Conservation (phyloP, 192 early-diverging fungal genomes). For the Backusella mclennaniae region DNA sequence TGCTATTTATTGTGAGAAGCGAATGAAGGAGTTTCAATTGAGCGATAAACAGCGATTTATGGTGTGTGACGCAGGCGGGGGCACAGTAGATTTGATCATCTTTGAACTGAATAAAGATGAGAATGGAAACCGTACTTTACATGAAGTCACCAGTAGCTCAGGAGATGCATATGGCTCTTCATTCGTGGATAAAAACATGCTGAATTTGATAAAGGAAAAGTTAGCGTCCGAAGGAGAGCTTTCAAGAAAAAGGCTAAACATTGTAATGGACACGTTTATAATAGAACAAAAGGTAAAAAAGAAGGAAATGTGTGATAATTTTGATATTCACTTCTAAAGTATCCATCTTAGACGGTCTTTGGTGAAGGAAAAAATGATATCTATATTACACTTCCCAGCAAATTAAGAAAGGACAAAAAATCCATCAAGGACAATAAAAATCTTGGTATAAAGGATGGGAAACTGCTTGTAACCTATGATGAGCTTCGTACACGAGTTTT, state of each 20-base stretch:
- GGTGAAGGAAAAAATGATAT: slow-evolving; percentile 13
- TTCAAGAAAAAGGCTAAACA: slow-evolving; percentile 37
- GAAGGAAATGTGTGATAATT: background rate
- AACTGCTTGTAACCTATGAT: slow-evolving; percentile 1
- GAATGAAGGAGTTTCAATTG: slow-evolving; percentile 39
- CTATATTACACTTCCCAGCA: background rate
- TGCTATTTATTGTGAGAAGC: slow-evolving; percentile 45
- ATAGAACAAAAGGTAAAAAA: slow-evolving; percentile 36
- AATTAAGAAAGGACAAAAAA: background rate
- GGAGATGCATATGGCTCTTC: slow-evolving; percentile 44
- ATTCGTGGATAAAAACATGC: slow-evolving; percentile 46
- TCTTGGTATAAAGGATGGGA: background rate
- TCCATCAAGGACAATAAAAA: slow-evolving; percentile 2
- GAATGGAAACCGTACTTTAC: slow-evolving; percentile 37
- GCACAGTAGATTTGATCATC: slow-evolving; percentile 51
- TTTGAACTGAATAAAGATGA: slow-evolving; percentile 46
- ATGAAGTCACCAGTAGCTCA: slow-evolving; percentile 45
- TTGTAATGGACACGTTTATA: slow-evolving; percentile 41
- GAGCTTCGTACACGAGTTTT: slow-evolving; percentile 45
- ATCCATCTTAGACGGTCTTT: background rate
- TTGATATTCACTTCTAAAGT: slow-evolving; percentile 20
- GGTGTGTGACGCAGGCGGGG: slow-evolving; percentile 52
- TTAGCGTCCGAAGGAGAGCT: slow-evolving; percentile 37
- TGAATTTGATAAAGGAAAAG: slow-evolving; percentile 32
- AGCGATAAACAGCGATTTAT: slow-evolving; percentile 40